Base-by-base conservation (phyloP, 1,284 basidiomycete species). In the Abortiporus biennis region DNA sequence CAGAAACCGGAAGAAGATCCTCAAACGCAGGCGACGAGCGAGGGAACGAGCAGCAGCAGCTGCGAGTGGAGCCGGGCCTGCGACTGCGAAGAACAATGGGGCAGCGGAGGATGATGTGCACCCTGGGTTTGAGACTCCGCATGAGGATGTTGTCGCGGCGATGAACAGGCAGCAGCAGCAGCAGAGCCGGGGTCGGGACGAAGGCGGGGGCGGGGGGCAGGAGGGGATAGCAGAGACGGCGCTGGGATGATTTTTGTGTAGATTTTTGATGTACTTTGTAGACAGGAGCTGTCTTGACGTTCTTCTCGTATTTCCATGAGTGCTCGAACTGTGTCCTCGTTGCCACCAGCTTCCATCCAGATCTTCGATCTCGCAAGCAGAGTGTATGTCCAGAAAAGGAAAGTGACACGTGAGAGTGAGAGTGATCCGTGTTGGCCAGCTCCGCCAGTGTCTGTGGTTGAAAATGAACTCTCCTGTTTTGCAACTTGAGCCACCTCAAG, bases 1-100 rank as follows among this genome's bases (percentile, higher is more conserved):
- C 46, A 68, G 78, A 58, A 79, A 74, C 51, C 67, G 91, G 47
- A 90, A 89, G 68, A 83, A 82, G 69, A 83, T 92, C 44, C 63
- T 92, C 52, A 72, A 72, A 54, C 67, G 90, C 40, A 67, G 88
- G 45, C 69, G 83, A 52, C 71, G 86, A 48, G 88, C 90, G 20
- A 74, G 81, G 58, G 85, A 88, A 62, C 71, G 87, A 21, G 90
- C 84, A 34, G 84, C 83, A 12, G 62, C 63, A 32, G 61, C 60
- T 12, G 65, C 62, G 40, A 65, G 59, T 46, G 63, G 62, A 37
- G 57, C 56, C 31, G 54, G 49, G 27, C 44, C 53, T 36, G 57
- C 47, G 59, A 45, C 52, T 27, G 65, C 51, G 40, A 55, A 51
- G 42, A 65, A 57, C 52, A 54, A 27, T 46, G 50, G 46, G 48